phyloP scores from a whole-genome alignment of 306 rosid species.

The Senna tora region DNA sequence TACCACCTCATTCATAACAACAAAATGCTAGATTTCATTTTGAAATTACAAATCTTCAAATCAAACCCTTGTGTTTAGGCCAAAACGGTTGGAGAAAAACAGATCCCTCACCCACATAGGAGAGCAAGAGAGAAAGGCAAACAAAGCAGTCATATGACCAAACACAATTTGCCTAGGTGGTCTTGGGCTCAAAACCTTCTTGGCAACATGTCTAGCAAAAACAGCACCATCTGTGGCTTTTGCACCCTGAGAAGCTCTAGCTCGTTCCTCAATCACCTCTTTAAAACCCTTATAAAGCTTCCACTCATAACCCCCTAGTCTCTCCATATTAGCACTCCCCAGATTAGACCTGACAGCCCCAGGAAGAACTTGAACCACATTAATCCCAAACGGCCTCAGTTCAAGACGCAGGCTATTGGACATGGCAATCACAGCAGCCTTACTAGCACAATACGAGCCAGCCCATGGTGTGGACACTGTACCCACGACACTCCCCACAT shows the following conservation, averaged over 20 bases:
- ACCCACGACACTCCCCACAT: slow-evolving; percentile 76
- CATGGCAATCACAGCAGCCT: slow-evolving; percentile 72
- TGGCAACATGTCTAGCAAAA: slow-evolving; percentile 71
- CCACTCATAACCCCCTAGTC: slow-evolving; percentile 53
- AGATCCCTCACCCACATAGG: slow-evolving; percentile 77
- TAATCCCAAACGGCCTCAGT: slow-evolving; percentile 69
- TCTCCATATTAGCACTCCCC: slow-evolving; percentile 59
- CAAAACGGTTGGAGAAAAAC: slow-evolving; percentile 68
- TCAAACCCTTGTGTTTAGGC: slow-evolving; percentile 50
- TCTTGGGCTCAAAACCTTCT: slow-evolving; percentile 51
- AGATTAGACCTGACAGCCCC: slow-evolving; percentile 77
- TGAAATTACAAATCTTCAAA: background rate
- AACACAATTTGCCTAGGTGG: slow-evolving; percentile 71
- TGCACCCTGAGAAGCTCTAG: slow-evolving; percentile 75
- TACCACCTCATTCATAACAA: background rate
- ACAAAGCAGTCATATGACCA: slow-evolving; percentile 78
- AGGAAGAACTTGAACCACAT: slow-evolving; percentile 72
- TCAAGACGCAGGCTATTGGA: slow-evolving; percentile 66
- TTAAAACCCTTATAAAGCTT: slow-evolving; percentile 64
- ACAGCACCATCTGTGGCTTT: slow-evolving; percentile 63
- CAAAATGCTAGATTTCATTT: too few species aligned
- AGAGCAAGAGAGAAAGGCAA: slow-evolving; percentile 68
- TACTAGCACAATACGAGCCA: slow-evolving; percentile 78
- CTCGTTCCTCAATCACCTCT: slow-evolving; percentile 63
- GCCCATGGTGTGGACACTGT: slow-evolving; percentile 82